Base-by-base conservation (phyloP, 2,329 filamentous ascomycete species). In the Diatrype stigma region DNA sequence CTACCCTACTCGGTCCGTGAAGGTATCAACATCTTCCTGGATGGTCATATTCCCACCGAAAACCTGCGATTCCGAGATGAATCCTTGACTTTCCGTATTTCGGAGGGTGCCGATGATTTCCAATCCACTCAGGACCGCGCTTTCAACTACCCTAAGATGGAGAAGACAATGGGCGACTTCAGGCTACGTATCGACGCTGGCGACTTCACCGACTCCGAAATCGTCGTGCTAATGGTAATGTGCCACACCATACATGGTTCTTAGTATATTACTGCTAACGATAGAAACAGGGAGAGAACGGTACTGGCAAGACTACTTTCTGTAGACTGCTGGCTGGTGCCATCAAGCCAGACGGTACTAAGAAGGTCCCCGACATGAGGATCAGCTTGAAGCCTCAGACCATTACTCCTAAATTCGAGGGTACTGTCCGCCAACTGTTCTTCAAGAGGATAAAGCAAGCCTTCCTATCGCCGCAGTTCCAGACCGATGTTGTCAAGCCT, bases 331-430 rank as follows among this genome's bases (percentile, higher is more conserved):
- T 99, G 60, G 94, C 94, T 51, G 95, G 95, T 67, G 90, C 89
- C 37, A 81, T 96, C 62, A 93, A 96, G 75, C 94, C 95, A 8
- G 95, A 99, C 63, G 84, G 82, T 62, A 84, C 79, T 58, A 78
- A 82, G 63, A 84, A 84, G 63, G 82, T 99, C 16, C 94, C 94
- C 16, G 84, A 89, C 61, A 96, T 99, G 92, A 91, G 89, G 76
- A 96, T 99, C 70, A 92, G 87, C 77, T 95, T 97, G 91, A 99
- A 99, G 81, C 95, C 95, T 19, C 94, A 99, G 78, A 99, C 95
- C 66, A 99, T 99, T 66, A 99, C 92, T 2, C 94, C 94, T 67
- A 99, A 96, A 74, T 99, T 96, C 69, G 87, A 92, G 60, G 94
- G 95, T 57, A 99, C 93, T 37, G 94, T 99, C 52, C 90, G 94